Base-by-base conservation (phyloP, 306 rosid genomes). In the Corylus heterophylla region DNA sequence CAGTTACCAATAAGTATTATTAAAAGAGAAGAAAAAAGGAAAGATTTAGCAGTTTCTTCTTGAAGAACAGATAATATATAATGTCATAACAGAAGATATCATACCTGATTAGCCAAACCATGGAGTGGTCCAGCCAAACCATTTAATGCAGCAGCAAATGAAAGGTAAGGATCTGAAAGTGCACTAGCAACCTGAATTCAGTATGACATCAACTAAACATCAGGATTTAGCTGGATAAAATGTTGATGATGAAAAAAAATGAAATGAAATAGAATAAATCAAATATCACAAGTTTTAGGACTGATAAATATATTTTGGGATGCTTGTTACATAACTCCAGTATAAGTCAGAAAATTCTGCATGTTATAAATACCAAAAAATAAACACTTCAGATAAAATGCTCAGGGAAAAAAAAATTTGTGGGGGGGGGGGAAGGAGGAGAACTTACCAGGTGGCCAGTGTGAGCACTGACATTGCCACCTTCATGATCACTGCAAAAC, bases 81-180 rank as follows among this genome's bases (percentile, higher is more conserved):
- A 27, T 17, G 69, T 63, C 29, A 70, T 35, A 71, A 73, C 48
- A 17, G 73, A 79, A 68, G 68, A 77, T 76, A 80, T 50, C 80
- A 76, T 52, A 96, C 99, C 99, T 96, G 99, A 89, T 95, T 95
- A 75, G 99, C 99, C 93, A 95, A 90, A 79, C 99, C 99, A 89
- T 95, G 99, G 69, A 96, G 89, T 63, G 99, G 99, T 68, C 99
- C 98, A 83, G 99, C 98, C 86, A 96, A 82, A 81, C 99, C 99
- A 70, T 96, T 96, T 88, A 96, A 89, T 80, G 99, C 99, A 74
- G 98, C 97, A 20, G 96, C 92, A 86, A 91, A 96, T 76, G 99
- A 86, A 78, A 93, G 99, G 84, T 91, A 96, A 62, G 99, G 99
- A 88, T 96, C 99, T 75, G 99, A 86, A 69, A 96, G 97, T 75